Evolutionary conservation across 495 filamentous ascomycete genomes (phyloP).

Genomic region (Neurospora tetraspora): DNA sequence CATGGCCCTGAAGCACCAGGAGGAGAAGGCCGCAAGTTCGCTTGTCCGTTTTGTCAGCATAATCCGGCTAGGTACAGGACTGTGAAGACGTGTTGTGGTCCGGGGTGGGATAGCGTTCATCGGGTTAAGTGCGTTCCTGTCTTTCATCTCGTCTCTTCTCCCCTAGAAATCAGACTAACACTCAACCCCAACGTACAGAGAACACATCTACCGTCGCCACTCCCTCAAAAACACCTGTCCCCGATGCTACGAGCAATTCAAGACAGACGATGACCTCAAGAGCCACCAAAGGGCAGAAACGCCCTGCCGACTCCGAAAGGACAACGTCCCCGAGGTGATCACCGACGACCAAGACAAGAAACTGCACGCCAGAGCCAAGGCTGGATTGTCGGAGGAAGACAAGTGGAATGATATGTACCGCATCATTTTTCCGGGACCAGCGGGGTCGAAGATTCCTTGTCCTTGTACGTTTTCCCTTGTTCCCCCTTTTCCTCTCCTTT

Average conservation of each 20-base stretch:
- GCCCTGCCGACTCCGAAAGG: conserved; percentile 19
- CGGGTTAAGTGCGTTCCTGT: conserved; percentile 30
- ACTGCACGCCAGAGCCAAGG: conserved; percentile 14
- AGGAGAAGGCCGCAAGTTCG: conserved; percentile 17
- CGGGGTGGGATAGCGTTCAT: conserved; percentile 33
- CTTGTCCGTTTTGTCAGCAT: conserved; percentile 35
- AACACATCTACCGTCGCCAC: conserved; percentile 36
- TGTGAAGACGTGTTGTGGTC: conserved; percentile 29
- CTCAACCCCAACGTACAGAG: conserved; percentile 14
- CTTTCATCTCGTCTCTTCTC: background rate
- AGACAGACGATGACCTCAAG: conserved; percentile 24
- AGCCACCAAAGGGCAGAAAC: conserved; percentile 28
- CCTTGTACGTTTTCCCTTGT: background rate
- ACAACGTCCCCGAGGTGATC: conserved; percentile 11
- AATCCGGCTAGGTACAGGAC: conserved; percentile 25
- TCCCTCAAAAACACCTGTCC: conserved; percentile 27
- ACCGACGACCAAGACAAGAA: conserved; percentile 21
- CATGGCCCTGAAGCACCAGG: background rate
- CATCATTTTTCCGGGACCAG: conserved; percentile 12
- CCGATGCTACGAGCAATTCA: conserved; percentile 30
- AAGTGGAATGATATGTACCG: conserved; percentile 24
- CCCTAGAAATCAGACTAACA: background rate
- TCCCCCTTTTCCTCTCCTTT: background rate
- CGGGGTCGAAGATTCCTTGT: background rate
- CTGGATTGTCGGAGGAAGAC: conserved; percentile 11